Conservation (phyloP, 352 stramenopile genomes). For the Phytophthora colocasiae region DNA sequence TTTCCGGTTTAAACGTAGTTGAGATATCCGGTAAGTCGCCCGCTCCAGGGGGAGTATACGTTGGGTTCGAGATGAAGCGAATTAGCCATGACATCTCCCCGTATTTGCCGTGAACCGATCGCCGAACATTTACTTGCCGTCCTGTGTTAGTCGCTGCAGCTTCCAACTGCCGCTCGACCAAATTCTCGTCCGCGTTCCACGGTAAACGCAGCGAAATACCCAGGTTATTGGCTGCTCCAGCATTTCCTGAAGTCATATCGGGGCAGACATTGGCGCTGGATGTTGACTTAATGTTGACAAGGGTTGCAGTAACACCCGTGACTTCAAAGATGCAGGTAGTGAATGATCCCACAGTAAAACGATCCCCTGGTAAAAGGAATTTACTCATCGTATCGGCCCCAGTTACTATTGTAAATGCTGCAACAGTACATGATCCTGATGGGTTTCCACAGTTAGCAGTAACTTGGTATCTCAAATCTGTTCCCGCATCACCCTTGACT, state of each 20-base stretch:
- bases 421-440: conserved; percentile 9
- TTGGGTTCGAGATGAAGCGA: conserved; percentile 94
- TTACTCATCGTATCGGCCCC: conserved; percentile 42
- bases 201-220: conserved; percentile 46
- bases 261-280: conserved; percentile 27
- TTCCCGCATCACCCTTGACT: conserved; percentile 77
- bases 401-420: conserved; percentile 15
- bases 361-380: conserved; percentile 42
- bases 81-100: conserved; percentile 94
- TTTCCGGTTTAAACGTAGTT: conserved; percentile 43
- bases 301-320: conserved; percentile 4
- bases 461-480: conserved; percentile 45
- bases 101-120: conserved; percentile 94
- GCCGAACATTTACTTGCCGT: conserved; percentile 86
- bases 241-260: conserved; percentile 26
- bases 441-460: conserved; percentile 16
- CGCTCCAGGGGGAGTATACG: conserved; percentile 89
- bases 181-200: conserved; percentile 73
- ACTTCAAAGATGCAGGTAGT: conserved; percentile 65
- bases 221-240: conserved; percentile 7
- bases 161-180: conserved; percentile 62
- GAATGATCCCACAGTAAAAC: conserved; percentile 63
- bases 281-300: conserved; percentile 40
- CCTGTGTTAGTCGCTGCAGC: conserved; percentile 54
- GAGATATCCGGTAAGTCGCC: conserved; percentile 87